These are phyloP conservation scores for Rhytidiadelphus loreus DNA, from an alignment of 225 moss, liverwort and hornwort species.

Conservation along the genomic window DNA sequence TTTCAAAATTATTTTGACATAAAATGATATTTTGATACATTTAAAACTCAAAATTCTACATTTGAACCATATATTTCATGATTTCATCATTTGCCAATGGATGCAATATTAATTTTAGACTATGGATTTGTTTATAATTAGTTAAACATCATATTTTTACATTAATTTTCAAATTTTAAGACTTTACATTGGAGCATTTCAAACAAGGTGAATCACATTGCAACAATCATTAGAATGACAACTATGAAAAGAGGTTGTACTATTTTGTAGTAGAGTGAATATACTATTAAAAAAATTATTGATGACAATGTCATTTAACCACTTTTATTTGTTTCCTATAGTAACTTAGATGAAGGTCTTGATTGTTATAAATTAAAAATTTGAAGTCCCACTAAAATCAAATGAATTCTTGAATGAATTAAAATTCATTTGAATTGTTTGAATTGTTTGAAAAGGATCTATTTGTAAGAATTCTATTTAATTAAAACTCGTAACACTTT, in stretches of 20 bases:
- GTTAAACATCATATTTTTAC: too few relatives aligned
- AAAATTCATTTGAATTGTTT: background rate
- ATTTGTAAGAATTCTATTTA: background rate
- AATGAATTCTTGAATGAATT: too few relatives aligned
- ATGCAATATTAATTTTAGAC: background rate
- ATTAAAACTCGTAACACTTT: too few relatives aligned
- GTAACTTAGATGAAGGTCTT: too few relatives aligned
- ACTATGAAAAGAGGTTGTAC: rapidly evolving
- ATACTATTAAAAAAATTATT: background rate
- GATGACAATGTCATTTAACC: background rate
- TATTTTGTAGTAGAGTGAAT: background rate
- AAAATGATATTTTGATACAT: background rate
- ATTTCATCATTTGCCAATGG: rapidly evolving
- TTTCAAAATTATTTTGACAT: background rate
- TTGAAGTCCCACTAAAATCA: background rate
- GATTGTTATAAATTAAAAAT: background rate
- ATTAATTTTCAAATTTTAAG: background rate
- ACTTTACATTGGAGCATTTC: background rate
- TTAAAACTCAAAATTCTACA: background rate
- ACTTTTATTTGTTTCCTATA: background rate
- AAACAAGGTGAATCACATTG: background rate
- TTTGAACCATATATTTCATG: background rate
- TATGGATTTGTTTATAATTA: too few relatives aligned
- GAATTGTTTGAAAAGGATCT: background rate
- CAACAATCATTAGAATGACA: background rate